Base-by-base conservation (phyloP, 1,284 basidiomycete species). In the Rhodotorula glutinis region DNA sequence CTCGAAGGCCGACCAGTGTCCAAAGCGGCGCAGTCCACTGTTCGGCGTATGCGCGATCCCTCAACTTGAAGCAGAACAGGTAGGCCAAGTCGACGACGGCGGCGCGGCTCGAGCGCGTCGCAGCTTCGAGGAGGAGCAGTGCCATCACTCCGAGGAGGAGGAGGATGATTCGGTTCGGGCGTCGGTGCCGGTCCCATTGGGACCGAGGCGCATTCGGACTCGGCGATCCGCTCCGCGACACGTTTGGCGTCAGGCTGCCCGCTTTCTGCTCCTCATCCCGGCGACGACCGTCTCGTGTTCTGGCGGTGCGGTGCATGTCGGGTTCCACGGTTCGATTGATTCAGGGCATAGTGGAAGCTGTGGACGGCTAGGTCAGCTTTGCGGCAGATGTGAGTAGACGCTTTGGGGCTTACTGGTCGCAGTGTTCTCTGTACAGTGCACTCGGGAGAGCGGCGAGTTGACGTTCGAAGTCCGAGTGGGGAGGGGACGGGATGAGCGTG, bases 51-150 rank as follows among this genome's bases (percentile, higher is more conserved):
- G 70, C 62, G 9, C 52, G 47, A 47, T 75, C 73, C 30, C 51
- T 19, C 19, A 73, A 53, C 63, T 75, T 75, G 70, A 72, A 75
- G 25, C 62, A 55, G 4, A 63, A 38, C 19, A 75, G 60, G 44
- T 67, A 59, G 46, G 72, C 44, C 40, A 65, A 52, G 17, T 54
- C 38, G 53, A 43, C 13, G 27, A 60, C 4, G 19, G 63, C 25
- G n/a, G n/a, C 9, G 11, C 49, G 49, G 2, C 25, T 27, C 17
- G 49, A 17, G 1, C 49, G 27, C 4, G 53, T 38, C 9, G 51
- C n/a, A 47, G 60, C 3, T 30, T 46, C 29, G 17, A 29, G 41
- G 40, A 47, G 13, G 19, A 58, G 4, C 5, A 57, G 9, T 9
- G 33, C 23, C 5, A n/a, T 1, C n/a, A 47, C 4, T 25, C 14